These are phyloP conservation scores for Fusarium tjaetaba DNA, from an alignment of 2,329 filamentous ascomycete species.

Conservation along the genomic window DNA sequence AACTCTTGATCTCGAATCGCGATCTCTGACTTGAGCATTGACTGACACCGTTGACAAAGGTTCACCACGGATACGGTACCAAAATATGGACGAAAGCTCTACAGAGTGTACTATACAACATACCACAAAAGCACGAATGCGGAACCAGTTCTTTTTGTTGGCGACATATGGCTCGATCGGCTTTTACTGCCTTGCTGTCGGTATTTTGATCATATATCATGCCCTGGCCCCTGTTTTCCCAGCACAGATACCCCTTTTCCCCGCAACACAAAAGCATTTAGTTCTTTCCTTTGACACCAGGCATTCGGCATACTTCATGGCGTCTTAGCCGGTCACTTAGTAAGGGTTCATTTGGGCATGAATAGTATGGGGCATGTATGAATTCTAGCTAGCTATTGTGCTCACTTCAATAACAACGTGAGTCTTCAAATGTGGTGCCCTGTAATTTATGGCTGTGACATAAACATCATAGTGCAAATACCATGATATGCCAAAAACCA, in stretches of 20 bases:
- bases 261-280: not conserved
- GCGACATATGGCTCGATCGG: conserved; percentile 8
- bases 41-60: not conserved
- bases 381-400: conserved; percentile 15
- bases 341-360: not conserved
- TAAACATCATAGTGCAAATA: no score
- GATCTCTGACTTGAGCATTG: not conserved
- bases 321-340: conserved; percentile 5
- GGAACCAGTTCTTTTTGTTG: conserved; percentile 5
- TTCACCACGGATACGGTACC: not conserved
- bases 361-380: conserved; percentile 9
- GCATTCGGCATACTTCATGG: not conserved
- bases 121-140: not conserved
- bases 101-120: conserved; percentile 16
- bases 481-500: not conserved
- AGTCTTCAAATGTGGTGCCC: not conserved
- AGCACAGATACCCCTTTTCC: conserved; percentile 24
- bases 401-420: not conserved
- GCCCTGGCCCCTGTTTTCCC: not conserved
- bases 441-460: not conserved
- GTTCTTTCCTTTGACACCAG: not conserved
- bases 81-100: not conserved
- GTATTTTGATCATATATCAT: conserved; percentile 5
- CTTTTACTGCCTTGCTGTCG: not conserved
- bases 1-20: not conserved